A percentile compares a stretch with the other conserved stretches of the same genome.
These are phyloP conservation scores for Didymella pinodella DNA, from an alignment of 2,329 filamentous ascomycete genomes.

Conservation along the genomic window DNA sequence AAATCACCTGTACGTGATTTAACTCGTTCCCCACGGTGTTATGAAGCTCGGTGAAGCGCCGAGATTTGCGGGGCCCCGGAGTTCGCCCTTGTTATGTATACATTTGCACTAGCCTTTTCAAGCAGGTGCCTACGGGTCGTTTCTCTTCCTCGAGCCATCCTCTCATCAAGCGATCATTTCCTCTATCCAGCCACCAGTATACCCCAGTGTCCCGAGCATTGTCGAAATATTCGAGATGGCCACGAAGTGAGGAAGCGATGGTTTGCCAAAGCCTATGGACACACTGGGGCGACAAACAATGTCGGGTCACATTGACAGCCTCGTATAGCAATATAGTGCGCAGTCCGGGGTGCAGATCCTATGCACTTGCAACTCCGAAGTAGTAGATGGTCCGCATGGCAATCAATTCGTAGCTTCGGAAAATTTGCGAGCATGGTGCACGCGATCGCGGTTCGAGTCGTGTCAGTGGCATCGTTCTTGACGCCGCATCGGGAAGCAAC, in stretches of 20 bases:
- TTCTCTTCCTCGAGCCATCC: neutral
- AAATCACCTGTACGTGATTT: neutral
- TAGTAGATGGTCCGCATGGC: neutral
- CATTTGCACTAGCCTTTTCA: constrained; percentile 1
- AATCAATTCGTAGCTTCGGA: neutral
- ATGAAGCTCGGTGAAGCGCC: constrained; percentile 12
- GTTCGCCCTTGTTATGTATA: neutral
- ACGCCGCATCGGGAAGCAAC: neutral
- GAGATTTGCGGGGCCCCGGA: constrained; percentile 22
- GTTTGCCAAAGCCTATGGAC: neutral
- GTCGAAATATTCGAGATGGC: too few species aligned
- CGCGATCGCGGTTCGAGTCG: neutral
- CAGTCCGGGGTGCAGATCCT: neutral
- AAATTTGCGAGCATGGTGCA: neutral
- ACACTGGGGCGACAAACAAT: neutral
- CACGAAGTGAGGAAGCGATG: neutral
- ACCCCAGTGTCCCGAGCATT: neutral
- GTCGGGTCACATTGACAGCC: neutral
- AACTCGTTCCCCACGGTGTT: neutral
- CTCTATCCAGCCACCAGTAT: neutral
- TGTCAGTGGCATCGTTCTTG: neutral
- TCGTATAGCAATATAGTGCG: neutral
- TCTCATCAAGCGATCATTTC: neutral
- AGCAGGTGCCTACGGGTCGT: constrained; percentile 8
- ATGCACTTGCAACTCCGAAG: neutral